These are phyloP conservation scores for Wallacemonas sp. DNA, from an alignment of 208 protist genomes.

Conservation along the genomic window DNA sequence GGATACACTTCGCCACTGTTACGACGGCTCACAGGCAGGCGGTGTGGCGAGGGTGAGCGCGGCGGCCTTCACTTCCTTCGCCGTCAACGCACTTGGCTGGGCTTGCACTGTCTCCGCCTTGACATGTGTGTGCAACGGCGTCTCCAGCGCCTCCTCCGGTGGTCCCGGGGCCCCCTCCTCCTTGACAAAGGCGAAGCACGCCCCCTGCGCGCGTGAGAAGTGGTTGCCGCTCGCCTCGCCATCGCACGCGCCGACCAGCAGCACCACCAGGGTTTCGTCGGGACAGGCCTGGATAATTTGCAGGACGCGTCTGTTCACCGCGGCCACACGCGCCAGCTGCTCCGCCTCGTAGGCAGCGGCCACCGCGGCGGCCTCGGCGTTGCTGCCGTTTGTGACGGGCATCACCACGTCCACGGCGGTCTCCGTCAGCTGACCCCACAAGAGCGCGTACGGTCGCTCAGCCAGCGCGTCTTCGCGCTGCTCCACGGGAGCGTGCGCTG, in stretches of 20 bases:
- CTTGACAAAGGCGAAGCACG: slow-evolving; percentile 82
- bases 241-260: slow-evolving; percentile 45
- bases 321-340: slow-evolving; percentile 42
- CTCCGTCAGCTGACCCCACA: slow-evolving; percentile 73
- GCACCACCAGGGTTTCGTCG: slow-evolving; percentile 68
- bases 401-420: slow-evolving; percentile 51
- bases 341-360: background rate
- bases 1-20: too few species aligned
- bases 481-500: background rate
- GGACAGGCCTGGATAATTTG: slow-evolving; percentile 68
- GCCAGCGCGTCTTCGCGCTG: background rate
- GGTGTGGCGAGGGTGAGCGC: background rate
- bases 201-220: slow-evolving; percentile 52
- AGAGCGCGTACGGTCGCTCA: slow-evolving; percentile 40
- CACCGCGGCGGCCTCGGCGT: background rate
- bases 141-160: background rate
- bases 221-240: slow-evolving; percentile 44
- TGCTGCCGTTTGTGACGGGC: slow-evolving; percentile 7
- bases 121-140: too few species aligned
- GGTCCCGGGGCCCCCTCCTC: slow-evolving; percentile 52
- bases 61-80: slow-evolving; percentile 3
- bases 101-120: too few species aligned
- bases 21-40: slow-evolving; percentile 18
- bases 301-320: slow-evolving; percentile 70
- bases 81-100: too few species aligned